Evolutionary conservation across 2,329 filamentous ascomycete genomes (phyloP).

Genomic region (Nothophaeocryptopus gaeumannii): DNA sequence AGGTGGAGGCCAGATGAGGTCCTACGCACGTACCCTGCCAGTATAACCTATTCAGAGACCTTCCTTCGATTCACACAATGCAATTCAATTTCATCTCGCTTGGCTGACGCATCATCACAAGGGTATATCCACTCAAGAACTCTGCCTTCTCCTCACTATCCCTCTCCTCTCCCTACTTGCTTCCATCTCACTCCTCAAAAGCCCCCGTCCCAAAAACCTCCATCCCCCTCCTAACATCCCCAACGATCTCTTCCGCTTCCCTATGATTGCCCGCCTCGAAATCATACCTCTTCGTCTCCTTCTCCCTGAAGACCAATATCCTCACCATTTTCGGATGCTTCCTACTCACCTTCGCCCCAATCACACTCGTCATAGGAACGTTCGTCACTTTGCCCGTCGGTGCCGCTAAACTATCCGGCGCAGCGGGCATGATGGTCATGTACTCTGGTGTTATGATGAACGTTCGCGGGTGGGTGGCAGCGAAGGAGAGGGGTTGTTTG

Average conservation of each 20-base stretch:
- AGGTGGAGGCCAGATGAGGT: too few relatives aligned
- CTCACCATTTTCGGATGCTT: conserved; percentile 80
- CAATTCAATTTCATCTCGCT: too few relatives aligned
- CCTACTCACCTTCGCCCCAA: conserved; percentile 76
- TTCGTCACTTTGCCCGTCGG: conserved; percentile 67
- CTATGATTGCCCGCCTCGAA: conserved; percentile 72
- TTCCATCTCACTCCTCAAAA: conserved; percentile 4
- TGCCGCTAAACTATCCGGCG: conserved; percentile 31
- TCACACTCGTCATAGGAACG: conserved; percentile 76
- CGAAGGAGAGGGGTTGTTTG: conserved; percentile 78
- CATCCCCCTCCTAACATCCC: conserved; percentile 60
- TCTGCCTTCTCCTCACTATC: too few relatives aligned
- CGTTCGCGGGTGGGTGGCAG: conserved; percentile 70
- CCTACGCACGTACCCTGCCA: too few relatives aligned
- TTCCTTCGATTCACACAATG: too few relatives aligned
- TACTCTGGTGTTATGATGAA: conserved; percentile 82
- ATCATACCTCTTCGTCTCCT: conserved; percentile 77
- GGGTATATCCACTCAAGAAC: too few relatives aligned
- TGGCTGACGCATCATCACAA: too few relatives aligned
- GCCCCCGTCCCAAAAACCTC: conserved; percentile 16
- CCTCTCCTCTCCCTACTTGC: too few relatives aligned
- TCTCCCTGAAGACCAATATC: conserved; percentile 69
- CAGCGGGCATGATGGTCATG: conserved; percentile 73
- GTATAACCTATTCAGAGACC: too few relatives aligned
- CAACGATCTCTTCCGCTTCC: conserved; percentile 76